Base-by-base conservation (phyloP, 2,329 filamentous ascomycete species). In the Cercospora canescens region DNA sequence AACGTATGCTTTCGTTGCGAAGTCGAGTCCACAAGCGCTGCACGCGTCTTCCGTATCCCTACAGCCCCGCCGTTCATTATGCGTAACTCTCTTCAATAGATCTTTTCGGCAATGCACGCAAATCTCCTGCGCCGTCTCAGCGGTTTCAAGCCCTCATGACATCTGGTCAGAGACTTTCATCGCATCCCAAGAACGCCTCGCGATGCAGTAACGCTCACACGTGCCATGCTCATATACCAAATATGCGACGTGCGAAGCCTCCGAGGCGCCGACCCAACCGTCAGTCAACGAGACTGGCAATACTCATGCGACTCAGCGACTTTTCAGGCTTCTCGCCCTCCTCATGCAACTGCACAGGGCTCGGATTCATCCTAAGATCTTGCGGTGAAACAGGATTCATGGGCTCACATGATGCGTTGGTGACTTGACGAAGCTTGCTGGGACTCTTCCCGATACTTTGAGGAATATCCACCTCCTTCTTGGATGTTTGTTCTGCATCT, bases 391-490 rank as follows among this genome's bases (percentile, higher is more conserved):
- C 45, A 41, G 68, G 66, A 48, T 68, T 65, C 66, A 73, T 72
- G 6, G 72, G 69, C 26, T 74, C 71, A 3, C 64, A 50, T 3
- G 69, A 67, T 14, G 61, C 62, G 28, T 71, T 74, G 21, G 67
- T 68, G 12, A 74, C 74, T 50, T 75, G 69, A 21, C 69, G 65
- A 55, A 76, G 67, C 66, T 76, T 76, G 67, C 72, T 75, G 24
- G 70, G 72, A 45, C 67, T 70, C 50, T 68, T 72, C 18, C 41
- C 63, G 21, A 65, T 48, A 45, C 65, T 56, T 48, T 67, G 41
- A 35, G 56, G 48, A 61, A 59, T 63, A 34, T 58, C 61, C 55
- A 68, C 69, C 30, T 61, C 48, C 12, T 62, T 45, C 56, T 72
- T 71, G 52, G 30, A 58, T 28, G 48, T 63, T 63, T 71, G 71